A percentile compares a stretch with the other conserved stretches of the same genome.
Conservation (phyloP, 345 rosid genomes). For the Ceriops decandra region DNA sequence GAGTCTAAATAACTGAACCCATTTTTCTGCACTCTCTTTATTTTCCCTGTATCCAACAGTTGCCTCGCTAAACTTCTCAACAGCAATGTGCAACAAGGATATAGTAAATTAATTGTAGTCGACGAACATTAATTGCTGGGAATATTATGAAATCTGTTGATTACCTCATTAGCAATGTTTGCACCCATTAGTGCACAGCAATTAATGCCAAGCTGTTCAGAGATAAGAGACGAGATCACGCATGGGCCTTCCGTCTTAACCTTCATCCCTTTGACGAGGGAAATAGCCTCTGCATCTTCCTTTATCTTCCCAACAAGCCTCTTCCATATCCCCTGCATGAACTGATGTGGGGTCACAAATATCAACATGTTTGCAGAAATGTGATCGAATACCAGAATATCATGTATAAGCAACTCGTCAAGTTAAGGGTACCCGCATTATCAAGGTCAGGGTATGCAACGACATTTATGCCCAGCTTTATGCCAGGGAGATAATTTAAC, state of each 20-base stretch:
- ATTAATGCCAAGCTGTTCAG: conserved; percentile 62
- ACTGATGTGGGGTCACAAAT: conserved; percentile 92
- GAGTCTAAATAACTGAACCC: conserved; percentile 89
- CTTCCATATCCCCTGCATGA: conserved; percentile 84
- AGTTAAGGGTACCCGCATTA: conserved; percentile 57
- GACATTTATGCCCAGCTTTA: conserved; percentile 82
- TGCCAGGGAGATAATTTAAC: conserved; percentile 88
- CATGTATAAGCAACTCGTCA: conserved; percentile 10
- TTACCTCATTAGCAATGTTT: conserved; percentile 90
- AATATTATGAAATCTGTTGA: conserved; percentile 2
- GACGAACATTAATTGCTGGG: background rate
- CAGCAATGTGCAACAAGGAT: conserved; percentile 58
- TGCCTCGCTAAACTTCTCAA: conserved; percentile 92
- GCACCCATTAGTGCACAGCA: conserved; percentile 97
- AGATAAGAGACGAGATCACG: conserved; percentile 83
- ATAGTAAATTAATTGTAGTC: background rate
- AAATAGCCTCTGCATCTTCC: conserved; percentile 65
- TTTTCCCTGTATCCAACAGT: conserved; percentile 79
- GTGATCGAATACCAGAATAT: background rate
- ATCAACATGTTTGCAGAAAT: conserved; percentile 57
- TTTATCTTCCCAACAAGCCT: conserved; percentile 62
- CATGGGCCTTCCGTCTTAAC: conserved; percentile 91
- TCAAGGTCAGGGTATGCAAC: conserved; percentile 82
- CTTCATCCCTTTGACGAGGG: conserved; percentile 96
- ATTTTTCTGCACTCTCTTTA: conserved; percentile 63